These are phyloP conservation scores for Suhomyces kunorum DNA, from an alignment of 1,139 yeast species.

Conservation along the genomic window DNA sequence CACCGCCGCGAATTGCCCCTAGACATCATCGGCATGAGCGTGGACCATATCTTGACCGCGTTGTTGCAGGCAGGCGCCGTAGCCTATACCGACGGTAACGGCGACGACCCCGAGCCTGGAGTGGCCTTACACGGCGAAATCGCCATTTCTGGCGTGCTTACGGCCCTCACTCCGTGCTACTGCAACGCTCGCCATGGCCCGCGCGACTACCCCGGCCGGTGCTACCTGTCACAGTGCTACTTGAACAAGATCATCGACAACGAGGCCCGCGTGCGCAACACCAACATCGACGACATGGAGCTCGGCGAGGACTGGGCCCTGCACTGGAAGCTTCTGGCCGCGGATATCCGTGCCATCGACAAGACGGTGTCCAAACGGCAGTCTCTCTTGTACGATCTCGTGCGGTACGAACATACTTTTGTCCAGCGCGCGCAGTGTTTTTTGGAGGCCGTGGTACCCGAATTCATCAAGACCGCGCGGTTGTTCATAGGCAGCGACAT, in stretches of 20 bases:
- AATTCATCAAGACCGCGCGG: slow-evolving; percentile 50
- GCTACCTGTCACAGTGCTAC: slow-evolving; percentile 43
- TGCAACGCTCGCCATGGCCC: too few relatives aligned
- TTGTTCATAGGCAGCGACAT: slow-evolving; percentile 38
- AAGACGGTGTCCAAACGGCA: slow-evolving; percentile 64
- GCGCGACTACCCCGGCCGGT: slow-evolving; percentile 32
- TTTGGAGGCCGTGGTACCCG: slow-evolving; percentile 50
- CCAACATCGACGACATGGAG: slow-evolving; percentile 39
- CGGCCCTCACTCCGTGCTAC: slow-evolving; percentile 42
- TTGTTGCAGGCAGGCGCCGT: slow-evolving; percentile 34
- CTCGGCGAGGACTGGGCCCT: slow-evolving; percentile 69
- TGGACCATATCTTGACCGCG: slow-evolving; percentile 52
- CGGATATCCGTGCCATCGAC: slow-evolving; percentile 55
- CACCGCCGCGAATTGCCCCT: slow-evolving; percentile 53
- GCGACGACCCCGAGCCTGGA: slow-evolving; percentile 20
- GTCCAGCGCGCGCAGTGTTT: slow-evolving; percentile 69
- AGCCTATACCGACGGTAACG: slow-evolving; percentile 8
- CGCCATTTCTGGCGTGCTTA: slow-evolving; percentile 38
- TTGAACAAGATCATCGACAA: slow-evolving; percentile 41
- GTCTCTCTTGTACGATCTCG: slow-evolving; percentile 74
- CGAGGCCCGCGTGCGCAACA: slow-evolving; percentile 33
- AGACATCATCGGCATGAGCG: slow-evolving; percentile 57
- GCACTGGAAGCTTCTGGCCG: slow-evolving; percentile 67
- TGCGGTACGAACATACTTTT: slow-evolving; percentile 74
- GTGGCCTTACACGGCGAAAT: slow-evolving; percentile 26